Percentiles rank a stretch among this genome's conserved stretches.
Evolutionary conservation across 1,284 basidiomycete species (phyloP).

Genomic region (Fistulinella cinereoalba): DNA sequence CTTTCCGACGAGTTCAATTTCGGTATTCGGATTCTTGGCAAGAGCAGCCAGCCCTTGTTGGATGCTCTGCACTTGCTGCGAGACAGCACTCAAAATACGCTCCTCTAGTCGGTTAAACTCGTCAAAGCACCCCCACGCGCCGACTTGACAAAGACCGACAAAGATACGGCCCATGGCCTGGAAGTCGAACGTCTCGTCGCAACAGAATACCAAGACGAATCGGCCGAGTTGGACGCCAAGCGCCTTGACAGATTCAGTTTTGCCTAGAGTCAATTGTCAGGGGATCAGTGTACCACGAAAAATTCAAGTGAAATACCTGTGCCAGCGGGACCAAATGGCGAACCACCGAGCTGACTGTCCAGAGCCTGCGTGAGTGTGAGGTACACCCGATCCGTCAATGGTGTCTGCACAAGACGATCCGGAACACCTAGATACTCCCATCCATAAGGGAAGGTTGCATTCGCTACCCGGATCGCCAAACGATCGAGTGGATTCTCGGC

Average conservation of each 20-base stretch:
- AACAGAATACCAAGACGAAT: constrained; percentile 98
- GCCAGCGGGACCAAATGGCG: constrained; percentile 97
- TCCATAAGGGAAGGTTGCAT: constrained; percentile 94
- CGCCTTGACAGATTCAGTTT: constrained; percentile 99
- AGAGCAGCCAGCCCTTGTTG: constrained; percentile 89
- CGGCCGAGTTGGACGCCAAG: constrained; percentile 96
- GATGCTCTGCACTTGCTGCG: constrained; percentile 98
- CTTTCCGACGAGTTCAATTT: constrained; percentile 97
- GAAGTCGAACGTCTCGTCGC: constrained; percentile 99
- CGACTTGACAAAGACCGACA: constrained; percentile 97
- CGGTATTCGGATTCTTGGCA: constrained; percentile 78
- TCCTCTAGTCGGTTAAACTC: constrained; percentile 99
- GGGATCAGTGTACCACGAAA: constrained; percentile 1
- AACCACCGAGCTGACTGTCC: constrained; percentile 91
- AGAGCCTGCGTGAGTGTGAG: constrained; percentile 96
- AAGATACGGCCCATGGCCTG: constrained; percentile 99
- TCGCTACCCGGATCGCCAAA: constrained; percentile 81
- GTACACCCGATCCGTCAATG: constrained; percentile 96
- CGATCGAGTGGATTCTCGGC: constrained; percentile 77
- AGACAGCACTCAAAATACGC: constrained; percentile 95
- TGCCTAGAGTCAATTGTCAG: constrained; percentile 51
- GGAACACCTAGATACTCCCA: constrained; percentile 99
- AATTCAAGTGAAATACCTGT: constrained; percentile 60
- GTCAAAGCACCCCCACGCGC: constrained; percentile 99
- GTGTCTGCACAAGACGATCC: constrained; percentile 97